Conservation (phyloP, 2,329 filamentous ascomycete genomes). For the Harringtonia aguacate region DNA sequence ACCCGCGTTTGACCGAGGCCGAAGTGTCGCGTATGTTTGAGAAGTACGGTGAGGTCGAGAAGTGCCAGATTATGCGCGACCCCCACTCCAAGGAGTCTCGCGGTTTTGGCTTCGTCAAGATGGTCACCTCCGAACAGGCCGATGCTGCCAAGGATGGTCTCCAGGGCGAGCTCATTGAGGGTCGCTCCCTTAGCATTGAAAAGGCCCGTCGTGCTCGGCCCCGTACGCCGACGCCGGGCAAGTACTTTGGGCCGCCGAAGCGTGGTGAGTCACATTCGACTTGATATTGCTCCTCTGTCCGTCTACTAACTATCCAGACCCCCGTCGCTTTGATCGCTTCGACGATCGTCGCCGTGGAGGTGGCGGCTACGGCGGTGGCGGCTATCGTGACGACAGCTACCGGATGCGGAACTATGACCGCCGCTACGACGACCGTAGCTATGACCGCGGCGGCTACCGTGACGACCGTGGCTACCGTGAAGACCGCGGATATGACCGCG, state of each 20-base stretch:
- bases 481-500: slow-evolving; percentile 33
- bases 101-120: slow-evolving; percentile 98
- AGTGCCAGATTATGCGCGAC: slow-evolving; percentile 99
- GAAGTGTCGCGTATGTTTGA: slow-evolving; percentile 94
- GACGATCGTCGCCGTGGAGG: slow-evolving; percentile 53
- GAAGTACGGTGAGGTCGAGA: slow-evolving; percentile 98
- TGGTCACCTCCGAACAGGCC: slow-evolving; percentile 88
- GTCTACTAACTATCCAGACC: slow-evolving; percentile 3
- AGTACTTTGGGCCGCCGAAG: slow-evolving; percentile 98
- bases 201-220: slow-evolving; percentile 94
- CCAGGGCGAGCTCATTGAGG: slow-evolving; percentile 90
- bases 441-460: slow-evolving; percentile 7
- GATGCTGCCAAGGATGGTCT: slow-evolving; percentile 95
- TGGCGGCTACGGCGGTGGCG: slow-evolving; percentile 44
- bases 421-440: slow-evolving; percentile 10
- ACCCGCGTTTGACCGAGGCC: slow-evolving; percentile 78
- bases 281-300: background rate
- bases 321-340: slow-evolving; percentile 42
- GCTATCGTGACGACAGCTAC: slow-evolving; percentile 26
- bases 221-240: slow-evolving; percentile 92
- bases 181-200: slow-evolving; percentile 93
- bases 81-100: slow-evolving; percentile 97
- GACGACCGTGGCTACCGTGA: slow-evolving; percentile 34
- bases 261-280: slow-evolving; percentile 57
- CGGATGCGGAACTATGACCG: slow-evolving; percentile 27